A percentile compares a stretch with the other conserved stretches of the same genome.
phyloP scores from a whole-genome alignment of 2,329 filamentous ascomycete genomes.

The Chaetomiaceae sp. region DNA sequence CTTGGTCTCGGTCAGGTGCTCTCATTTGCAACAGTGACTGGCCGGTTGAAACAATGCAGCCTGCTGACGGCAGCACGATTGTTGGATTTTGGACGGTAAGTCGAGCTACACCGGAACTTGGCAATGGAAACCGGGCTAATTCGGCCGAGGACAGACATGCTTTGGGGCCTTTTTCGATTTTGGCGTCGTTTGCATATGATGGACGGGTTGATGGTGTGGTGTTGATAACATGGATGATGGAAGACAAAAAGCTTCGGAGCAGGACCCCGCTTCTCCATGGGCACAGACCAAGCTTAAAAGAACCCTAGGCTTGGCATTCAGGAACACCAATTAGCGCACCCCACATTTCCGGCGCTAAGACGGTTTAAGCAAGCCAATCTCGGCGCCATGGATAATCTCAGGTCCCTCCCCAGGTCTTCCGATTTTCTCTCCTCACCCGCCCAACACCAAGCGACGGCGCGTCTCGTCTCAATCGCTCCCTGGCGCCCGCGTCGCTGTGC shows the following conservation, averaged over 20 bases:
- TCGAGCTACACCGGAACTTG: too few relatives aligned
- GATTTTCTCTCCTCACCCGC: slow-evolving; percentile 12
- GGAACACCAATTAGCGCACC: slow-evolving; percentile 8
- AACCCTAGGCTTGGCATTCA: slow-evolving; percentile 8
- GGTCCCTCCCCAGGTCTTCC: neutral
- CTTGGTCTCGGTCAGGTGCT: too few relatives aligned
- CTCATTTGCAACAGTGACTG: too few relatives aligned
- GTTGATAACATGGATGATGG: too few relatives aligned
- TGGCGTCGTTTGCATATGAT: neutral
- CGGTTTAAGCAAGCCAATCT: slow-evolving; percentile 3
- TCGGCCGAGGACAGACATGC: neutral
- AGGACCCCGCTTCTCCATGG: neutral
- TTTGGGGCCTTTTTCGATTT: neutral
- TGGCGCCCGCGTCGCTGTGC: neutral
- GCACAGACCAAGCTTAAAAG: neutral
- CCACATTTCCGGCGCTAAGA: neutral
- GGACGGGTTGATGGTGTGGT: neutral
- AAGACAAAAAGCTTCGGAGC: too few relatives aligned
- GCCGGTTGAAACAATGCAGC: neutral
- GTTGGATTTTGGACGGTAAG: neutral
- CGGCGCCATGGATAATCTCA: slow-evolving; percentile 2
- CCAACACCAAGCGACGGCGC: neutral
- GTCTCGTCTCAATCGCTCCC: neutral
- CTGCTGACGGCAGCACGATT: neutral
- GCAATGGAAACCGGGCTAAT: neutral